Evolutionary conservation across 108 stramenopile species (phyloP).

Genomic region (Conticribra weissflogii): DNA sequence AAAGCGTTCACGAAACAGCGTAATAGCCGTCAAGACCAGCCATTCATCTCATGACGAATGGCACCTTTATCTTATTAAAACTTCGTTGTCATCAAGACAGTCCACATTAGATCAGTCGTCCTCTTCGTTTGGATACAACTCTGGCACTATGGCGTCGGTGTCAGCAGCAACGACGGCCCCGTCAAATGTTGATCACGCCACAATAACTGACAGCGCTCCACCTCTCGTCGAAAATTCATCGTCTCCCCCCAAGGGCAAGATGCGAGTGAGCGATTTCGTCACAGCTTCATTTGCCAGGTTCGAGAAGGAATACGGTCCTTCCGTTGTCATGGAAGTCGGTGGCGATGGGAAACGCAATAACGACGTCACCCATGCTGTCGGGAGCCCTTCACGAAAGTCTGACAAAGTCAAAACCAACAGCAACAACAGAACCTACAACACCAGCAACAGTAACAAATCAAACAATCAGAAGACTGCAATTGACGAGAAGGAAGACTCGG

Average conservation of each 20-base stretch:
- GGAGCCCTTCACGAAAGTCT: neutral
- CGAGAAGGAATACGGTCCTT: conserved; percentile 21
- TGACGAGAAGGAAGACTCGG: no score
- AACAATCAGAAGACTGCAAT: conserved; percentile 5
- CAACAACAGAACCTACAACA: neutral
- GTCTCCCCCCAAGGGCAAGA: neutral
- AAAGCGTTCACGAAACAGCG: no score
- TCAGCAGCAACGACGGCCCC: neutral
- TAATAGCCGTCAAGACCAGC: neutral
- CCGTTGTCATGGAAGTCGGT: neutral
- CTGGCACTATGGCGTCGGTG: neutral
- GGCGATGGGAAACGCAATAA: conserved; percentile 2
- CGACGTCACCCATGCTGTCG: neutral
- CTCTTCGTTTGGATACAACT: no score
- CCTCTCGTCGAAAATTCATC: neutral
- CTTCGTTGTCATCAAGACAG: no score
- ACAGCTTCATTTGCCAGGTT: conserved; percentile 26
- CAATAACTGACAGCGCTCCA: neutral
- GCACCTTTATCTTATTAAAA: no score
- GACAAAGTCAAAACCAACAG: neutral
- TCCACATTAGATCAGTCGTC: no score
- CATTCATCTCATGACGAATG: conserved; percentile 1
- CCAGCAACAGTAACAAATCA: conserved; percentile 1
- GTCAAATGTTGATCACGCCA: neutral
- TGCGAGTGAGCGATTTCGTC: conserved; percentile 31